phyloP scores from a whole-genome alignment of 768 basidiomycete species.

The Ramaria sp. region DNA sequence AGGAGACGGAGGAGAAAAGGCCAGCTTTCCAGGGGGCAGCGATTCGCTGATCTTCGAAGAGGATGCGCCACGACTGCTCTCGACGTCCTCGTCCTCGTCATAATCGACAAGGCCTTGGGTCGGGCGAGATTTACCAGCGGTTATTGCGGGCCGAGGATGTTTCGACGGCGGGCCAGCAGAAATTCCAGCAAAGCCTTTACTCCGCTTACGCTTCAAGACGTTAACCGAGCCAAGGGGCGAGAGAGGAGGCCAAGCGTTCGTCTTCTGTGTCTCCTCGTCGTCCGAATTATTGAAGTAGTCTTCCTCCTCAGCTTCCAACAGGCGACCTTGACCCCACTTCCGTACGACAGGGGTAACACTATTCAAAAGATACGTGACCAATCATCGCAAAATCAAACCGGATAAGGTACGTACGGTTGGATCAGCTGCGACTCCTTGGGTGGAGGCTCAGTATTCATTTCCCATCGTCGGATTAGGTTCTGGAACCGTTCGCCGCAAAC shows the following conservation, averaged over 20 bases:
- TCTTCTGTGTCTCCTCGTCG: constrained; percentile 48
- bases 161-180: constrained; percentile 26
- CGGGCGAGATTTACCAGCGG: constrained; percentile 28
- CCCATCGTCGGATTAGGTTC: constrained; percentile 69
- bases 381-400: neutral
- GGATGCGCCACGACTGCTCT: constrained; percentile 7
- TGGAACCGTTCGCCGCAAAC: constrained; percentile 60
- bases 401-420: constrained; percentile 33
- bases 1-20: neutral
- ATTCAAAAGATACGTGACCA: neutral
- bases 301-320: constrained; percentile 73
- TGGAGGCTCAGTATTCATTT: constrained; percentile 82
- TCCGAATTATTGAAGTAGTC: constrained; percentile 89
- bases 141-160: constrained; percentile 27
- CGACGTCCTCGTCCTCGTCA: constrained; percentile 46
- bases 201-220: constrained; percentile 47
- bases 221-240: constrained; percentile 23
- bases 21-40: neutral
- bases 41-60: constrained; percentile 1
- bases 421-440: constrained; percentile 39
- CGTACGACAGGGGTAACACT: constrained; percentile 14
- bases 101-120: constrained; percentile 66
- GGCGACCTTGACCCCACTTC: constrained; percentile 28
- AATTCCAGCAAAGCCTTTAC: constrained; percentile 1
- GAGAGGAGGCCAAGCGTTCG: constrained; percentile 18